These are phyloP conservation scores for Aspergillus fischeri DNA, from an alignment of 2,329 filamentous ascomycete genomes.

Conservation along the genomic window DNA sequence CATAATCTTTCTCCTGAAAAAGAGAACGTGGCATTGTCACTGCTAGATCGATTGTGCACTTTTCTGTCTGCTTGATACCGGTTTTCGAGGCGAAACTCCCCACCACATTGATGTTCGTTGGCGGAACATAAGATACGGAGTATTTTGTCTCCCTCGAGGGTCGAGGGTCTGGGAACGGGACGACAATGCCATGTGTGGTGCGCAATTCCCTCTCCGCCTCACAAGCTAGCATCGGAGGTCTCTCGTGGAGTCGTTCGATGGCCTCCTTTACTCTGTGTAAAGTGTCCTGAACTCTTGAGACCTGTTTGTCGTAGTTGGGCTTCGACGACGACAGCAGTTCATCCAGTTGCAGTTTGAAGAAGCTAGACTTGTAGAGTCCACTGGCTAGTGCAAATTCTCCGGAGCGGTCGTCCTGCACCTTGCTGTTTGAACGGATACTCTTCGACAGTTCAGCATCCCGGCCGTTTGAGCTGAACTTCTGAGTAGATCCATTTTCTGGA, in stretches of 20 bases:
- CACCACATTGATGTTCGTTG: conserved; percentile 76
- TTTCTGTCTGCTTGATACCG: conserved; percentile 57
- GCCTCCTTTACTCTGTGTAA: conserved; percentile 53
- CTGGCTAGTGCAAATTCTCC: conserved; percentile 37
- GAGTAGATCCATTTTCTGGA: conserved; percentile 10
- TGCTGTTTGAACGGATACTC: conserved; percentile 15
- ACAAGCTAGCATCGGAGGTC: conserved; percentile 49
- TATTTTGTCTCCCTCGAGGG: conserved; percentile 74
- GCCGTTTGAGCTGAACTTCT: not conserved
- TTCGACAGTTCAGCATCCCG: not conserved
- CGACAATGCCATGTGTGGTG: conserved; percentile 62
- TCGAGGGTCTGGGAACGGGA: conserved; percentile 80
- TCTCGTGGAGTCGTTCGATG: conserved; percentile 55
- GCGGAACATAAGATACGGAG: conserved; percentile 73
- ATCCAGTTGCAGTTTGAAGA: conserved; percentile 65
- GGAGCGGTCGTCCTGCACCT: conserved; percentile 23
- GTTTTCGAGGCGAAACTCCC: conserved; percentile 81
- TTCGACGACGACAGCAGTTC: conserved; percentile 57
- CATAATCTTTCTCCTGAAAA: conserved; percentile 92
- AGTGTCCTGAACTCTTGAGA: conserved; percentile 50
- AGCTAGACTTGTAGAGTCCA: conserved; percentile 60
- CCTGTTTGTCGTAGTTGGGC: conserved; percentile 55
- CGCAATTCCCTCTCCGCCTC: conserved; percentile 67
- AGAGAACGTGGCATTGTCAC: conserved; percentile 75
- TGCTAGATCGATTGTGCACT: conserved; percentile 70